A percentile compares a stretch with the other conserved stretches of the same genome.
These are phyloP conservation scores for Musa beccarii DNA, from an alignment of 176 grass and related monocot species.

Conservation along the genomic window DNA sequence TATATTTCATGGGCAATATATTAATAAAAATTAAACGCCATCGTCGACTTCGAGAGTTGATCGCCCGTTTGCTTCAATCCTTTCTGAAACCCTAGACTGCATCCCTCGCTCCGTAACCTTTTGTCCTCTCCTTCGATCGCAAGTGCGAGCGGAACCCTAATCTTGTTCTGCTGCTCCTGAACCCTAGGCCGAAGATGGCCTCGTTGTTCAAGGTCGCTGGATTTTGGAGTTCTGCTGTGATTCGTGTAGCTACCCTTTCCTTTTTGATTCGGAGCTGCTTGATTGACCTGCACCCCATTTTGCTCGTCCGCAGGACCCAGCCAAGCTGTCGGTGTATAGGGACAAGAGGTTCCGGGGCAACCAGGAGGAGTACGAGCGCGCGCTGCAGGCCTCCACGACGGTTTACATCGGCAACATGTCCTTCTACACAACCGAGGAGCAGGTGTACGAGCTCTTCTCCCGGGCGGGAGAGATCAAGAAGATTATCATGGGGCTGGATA, in stretches of 20 bases:
- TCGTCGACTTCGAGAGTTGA: too few species aligned
- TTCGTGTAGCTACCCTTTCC: not conserved
- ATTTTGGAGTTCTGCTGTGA: not conserved
- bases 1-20: too few species aligned
- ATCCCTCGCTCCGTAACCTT: too few species aligned
- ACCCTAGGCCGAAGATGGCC: not conserved
- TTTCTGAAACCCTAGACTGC: too few species aligned
- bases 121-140: too few species aligned
- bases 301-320: constrained; percentile 45
- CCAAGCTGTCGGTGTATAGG: constrained; percentile 82
- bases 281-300: not conserved
- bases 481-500: constrained; percentile 97
- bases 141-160: too few species aligned
- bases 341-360: constrained; percentile 73
- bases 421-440: constrained; percentile 99
- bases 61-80: too few species aligned
- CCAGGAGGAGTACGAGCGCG: constrained; percentile 89
- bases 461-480: constrained; percentile 96
- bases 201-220: constrained; percentile 11
- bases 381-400: constrained; percentile 58
- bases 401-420: constrained; percentile 96
- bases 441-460: constrained; percentile 88
- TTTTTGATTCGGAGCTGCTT: not conserved
- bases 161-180: too few species aligned
- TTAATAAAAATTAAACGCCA: too few species aligned